A percentile compares a stretch with the other conserved stretches of the same genome.
phyloP scores from a whole-genome alignment of 2,329 filamentous ascomycete genomes.

The Botrytis cinerea region DNA sequence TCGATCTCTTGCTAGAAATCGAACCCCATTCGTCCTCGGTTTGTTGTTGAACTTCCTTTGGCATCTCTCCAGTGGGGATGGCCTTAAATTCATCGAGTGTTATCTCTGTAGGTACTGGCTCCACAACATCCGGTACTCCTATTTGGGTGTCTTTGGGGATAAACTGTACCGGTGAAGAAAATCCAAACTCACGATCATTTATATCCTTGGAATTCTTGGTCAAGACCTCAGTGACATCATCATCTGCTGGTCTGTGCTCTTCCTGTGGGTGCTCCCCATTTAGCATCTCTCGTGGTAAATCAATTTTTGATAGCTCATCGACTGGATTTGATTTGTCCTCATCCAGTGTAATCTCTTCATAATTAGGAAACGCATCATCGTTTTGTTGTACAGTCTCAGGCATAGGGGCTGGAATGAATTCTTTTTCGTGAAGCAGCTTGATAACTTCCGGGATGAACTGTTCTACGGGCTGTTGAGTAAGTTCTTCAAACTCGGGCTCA shows the following conservation, averaged over 20 bases:
- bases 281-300: neutral
- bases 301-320: slow-evolving; percentile 7
- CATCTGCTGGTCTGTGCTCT: slow-evolving; percentile 23
- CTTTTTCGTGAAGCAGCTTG: neutral
- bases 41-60: slow-evolving; percentile 25
- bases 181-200: slow-evolving; percentile 31
- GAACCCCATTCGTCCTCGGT: slow-evolving; percentile 27
- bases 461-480: neutral
- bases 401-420: neutral
- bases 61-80: slow-evolving; percentile 17
- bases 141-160: slow-evolving; percentile 16
- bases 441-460: neutral
- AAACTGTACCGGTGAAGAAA: slow-evolving; percentile 29
- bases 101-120: slow-evolving; percentile 22
- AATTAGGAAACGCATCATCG: neutral
- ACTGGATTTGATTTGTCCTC: neutral
- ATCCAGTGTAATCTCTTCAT: neutral
- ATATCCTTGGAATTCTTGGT: slow-evolving; percentile 32
- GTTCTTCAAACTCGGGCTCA: neutral
- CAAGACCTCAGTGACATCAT: slow-evolving; percentile 28
- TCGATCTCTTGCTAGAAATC: slow-evolving; percentile 28
- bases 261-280: slow-evolving; percentile 20
- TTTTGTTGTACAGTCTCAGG: slow-evolving; percentile 10
- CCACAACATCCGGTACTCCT: slow-evolving; percentile 19
- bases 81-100: slow-evolving; percentile 19